phyloP scores from a whole-genome alignment of 2,329 filamentous ascomycete genomes.

The Fusarium praegraminearum region DNA sequence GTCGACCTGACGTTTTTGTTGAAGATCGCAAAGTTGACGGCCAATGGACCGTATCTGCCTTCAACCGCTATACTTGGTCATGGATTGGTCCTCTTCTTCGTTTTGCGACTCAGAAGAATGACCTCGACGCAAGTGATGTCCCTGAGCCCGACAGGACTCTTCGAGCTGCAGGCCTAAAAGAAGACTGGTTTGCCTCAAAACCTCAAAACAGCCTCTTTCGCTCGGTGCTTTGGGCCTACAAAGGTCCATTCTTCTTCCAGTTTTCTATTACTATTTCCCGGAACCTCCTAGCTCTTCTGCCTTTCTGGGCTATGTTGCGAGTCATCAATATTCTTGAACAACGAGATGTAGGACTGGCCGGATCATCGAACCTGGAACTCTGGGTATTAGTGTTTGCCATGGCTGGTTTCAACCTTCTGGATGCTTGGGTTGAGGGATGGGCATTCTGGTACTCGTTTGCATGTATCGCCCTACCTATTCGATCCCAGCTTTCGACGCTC shows the following conservation, averaged over 20 bases:
- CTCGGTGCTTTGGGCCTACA: constrained; percentile 69
- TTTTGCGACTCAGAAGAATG: constrained; percentile 67
- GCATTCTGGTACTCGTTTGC: constrained; percentile 75
- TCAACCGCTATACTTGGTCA: constrained; percentile 72
- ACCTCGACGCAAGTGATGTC: constrained; percentile 72
- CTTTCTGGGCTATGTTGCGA: constrained; percentile 75
- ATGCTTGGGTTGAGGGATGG: constrained; percentile 72
- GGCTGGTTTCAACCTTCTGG: constrained; percentile 68
- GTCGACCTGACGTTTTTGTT: constrained; percentile 75
- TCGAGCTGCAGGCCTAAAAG: constrained; percentile 63
- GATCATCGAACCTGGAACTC: constrained; percentile 61
- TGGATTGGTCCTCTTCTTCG: constrained; percentile 71
- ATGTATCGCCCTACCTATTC: constrained; percentile 73
- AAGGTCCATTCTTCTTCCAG: constrained; percentile 67
- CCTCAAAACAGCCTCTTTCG: constrained; percentile 68
- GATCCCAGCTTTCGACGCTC: constrained; percentile 76
- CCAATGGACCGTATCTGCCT: constrained; percentile 70
- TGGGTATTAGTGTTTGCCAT: constrained; percentile 78
- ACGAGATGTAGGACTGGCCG: constrained; percentile 57
- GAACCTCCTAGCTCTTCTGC: constrained; percentile 73
- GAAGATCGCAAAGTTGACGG: constrained; percentile 71
- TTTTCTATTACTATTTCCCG: constrained; percentile 66
- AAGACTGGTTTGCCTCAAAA: constrained; percentile 62
- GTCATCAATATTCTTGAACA: constrained; percentile 74
- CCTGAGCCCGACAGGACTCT: constrained; percentile 69